These are phyloP conservation scores for Colletotrichum trifolii DNA, from an alignment of 2,329 filamentous ascomycete species.

Conservation along the genomic window DNA sequence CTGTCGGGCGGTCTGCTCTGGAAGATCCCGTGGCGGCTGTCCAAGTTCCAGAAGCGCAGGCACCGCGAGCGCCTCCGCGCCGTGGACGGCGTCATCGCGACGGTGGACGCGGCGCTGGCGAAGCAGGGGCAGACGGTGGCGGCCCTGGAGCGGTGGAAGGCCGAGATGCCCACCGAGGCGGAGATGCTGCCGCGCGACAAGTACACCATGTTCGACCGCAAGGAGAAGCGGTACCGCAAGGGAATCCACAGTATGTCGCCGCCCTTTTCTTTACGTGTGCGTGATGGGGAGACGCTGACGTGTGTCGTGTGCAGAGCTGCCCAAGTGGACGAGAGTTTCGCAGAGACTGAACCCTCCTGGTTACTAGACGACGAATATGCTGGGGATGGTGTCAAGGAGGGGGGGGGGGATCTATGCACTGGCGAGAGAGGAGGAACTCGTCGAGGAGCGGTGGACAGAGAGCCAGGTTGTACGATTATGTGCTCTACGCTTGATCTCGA, in stretches of 20 bases:
- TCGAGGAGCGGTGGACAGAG: background rate
- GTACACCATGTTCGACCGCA: conserved; percentile 97
- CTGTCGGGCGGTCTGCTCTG: conserved; percentile 86
- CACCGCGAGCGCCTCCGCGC: conserved; percentile 85
- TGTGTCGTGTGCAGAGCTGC: conserved; percentile 68
- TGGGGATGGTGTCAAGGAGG: background rate
- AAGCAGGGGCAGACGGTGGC: conserved; percentile 79
- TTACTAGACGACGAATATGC: conserved; percentile 67
- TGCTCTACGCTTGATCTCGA: conserved; percentile 11
- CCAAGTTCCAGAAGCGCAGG: conserved; percentile 87
- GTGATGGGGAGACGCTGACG: background rate
- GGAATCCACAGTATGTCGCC: conserved; percentile 90
- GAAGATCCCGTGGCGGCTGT: conserved; percentile 98
- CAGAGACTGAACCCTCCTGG: conserved; percentile 94
- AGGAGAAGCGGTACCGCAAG: conserved; percentile 95
- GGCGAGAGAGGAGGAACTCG: background rate
- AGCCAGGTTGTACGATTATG: conserved; percentile 4
- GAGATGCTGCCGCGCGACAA: conserved; percentile 98
- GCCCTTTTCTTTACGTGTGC: conserved; percentile 11
- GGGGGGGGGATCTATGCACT: background rate
- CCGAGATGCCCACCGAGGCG: conserved; percentile 92
- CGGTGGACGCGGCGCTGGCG: conserved; percentile 80
- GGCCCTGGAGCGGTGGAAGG: conserved; percentile 89
- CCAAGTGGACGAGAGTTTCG: conserved; percentile 95
- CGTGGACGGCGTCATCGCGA: conserved; percentile 89